A percentile compares a stretch with the other conserved stretches of the same genome.
Evolutionary conservation across 495 filamentous ascomycete species (phyloP).

Genomic region (Aspergillus nidulans): DNA sequence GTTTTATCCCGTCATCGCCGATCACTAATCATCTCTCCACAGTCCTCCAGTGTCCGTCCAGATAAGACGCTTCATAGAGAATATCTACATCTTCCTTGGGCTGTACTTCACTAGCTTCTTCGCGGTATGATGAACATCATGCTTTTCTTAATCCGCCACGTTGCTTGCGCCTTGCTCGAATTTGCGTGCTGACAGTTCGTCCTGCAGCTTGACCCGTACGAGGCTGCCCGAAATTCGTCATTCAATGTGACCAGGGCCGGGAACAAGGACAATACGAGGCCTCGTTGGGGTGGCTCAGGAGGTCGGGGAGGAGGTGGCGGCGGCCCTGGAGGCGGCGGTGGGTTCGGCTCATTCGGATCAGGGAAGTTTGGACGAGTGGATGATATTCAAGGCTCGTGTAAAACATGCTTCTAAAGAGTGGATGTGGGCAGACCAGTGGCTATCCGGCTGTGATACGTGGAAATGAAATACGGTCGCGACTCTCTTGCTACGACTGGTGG

Average conservation of each 20-base stretch:
- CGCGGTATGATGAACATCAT: constrained; percentile 34
- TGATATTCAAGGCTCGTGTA: constrained; percentile 41
- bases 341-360: constrained; percentile 27
- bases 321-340: constrained; percentile 25
- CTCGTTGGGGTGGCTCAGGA: constrained; percentile 16
- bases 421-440: constrained; percentile 21
- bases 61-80: constrained; percentile 40
- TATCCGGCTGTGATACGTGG: no score
- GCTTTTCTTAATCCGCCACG: neutral
- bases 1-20: constrained; percentile 17
- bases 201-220: constrained; percentile 59
- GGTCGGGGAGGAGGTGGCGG: constrained; percentile 20
- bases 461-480: no score
- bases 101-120: constrained; percentile 42
- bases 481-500: no score
- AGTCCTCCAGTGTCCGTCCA: constrained; percentile 44
- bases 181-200: constrained; percentile 17
- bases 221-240: constrained; percentile 55
- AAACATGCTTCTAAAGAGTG: constrained; percentile 13
- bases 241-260: constrained; percentile 50
- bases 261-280: constrained; percentile 18
- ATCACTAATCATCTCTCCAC: constrained; percentile 20
- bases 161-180: neutral
- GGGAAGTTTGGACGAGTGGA: constrained; percentile 35
- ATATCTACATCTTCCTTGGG: constrained; percentile 41